Conservation (phyloP, 2,329 filamentous ascomycete genomes). For the Fusarium camptoceras region DNA sequence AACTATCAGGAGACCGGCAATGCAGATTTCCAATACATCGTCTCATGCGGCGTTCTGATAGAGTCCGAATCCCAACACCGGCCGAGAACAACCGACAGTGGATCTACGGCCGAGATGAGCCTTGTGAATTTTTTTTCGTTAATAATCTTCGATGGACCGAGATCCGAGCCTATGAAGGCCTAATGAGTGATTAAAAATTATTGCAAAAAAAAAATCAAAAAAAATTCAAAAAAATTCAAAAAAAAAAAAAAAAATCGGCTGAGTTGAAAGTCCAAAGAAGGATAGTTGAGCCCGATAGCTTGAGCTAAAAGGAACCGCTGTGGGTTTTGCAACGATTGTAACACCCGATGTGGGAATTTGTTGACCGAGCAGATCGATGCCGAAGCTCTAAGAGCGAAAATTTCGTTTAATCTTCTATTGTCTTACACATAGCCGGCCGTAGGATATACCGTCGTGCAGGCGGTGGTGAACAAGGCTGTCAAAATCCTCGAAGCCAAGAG, state of each 20-base stretch:
- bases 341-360: conserved; percentile 23
- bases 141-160: conserved; percentile 3
- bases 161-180: background rate
- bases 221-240: background rate
- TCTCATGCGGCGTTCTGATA: conserved; percentile 29
- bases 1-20: conserved; percentile 33
- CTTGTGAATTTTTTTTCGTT: background rate
- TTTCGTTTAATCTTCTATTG: conserved; percentile 24
- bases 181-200: conserved; percentile 27
- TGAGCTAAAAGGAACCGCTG: conserved; percentile 29
- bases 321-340: conserved; percentile 30
- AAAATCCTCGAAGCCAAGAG: background rate
- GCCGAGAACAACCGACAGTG: conserved; percentile 44
- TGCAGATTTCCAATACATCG: conserved; percentile 28
- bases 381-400: conserved; percentile 23
- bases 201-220: background rate
- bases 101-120: conserved; percentile 19
- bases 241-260: background rate
- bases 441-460: background rate
- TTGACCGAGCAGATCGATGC: conserved; percentile 10
- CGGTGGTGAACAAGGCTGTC: background rate
- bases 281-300: conserved; percentile 10
- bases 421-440: background rate
- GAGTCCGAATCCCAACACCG: conserved; percentile 32
- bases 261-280: conserved; percentile 20